phyloP scores from a whole-genome alignment of 768 basidiomycete species.

The Suillus lakei region DNA sequence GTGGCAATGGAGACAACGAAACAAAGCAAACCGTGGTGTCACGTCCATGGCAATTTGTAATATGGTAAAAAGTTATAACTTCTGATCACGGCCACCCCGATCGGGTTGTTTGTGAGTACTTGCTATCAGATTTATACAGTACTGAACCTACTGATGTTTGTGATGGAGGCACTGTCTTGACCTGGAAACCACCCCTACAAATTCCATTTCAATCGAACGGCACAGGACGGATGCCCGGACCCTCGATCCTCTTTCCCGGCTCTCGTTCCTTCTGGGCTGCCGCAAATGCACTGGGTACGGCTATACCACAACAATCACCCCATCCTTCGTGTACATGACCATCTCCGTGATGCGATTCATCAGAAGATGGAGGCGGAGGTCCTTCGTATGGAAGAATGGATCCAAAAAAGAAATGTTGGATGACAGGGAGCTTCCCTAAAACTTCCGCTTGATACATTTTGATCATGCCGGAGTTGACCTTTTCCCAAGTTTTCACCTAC shows the following conservation, averaged over 20 bases:
- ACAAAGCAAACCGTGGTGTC: not conserved
- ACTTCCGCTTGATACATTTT: slow-evolving; percentile 99
- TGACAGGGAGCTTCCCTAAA: slow-evolving; percentile 91
- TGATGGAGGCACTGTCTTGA: not conserved
- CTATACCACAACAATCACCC: slow-evolving; percentile 94
- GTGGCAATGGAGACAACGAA: not conserved
- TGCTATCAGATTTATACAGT: not conserved
- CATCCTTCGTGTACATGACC: slow-evolving; percentile 57
- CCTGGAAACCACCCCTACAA: not conserved
- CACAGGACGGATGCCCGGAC: slow-evolving; percentile 73
- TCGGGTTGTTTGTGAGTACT: not conserved
- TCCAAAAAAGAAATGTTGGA: slow-evolving; percentile 96
- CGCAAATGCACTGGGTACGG: slow-evolving; percentile 81
- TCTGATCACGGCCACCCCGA: not conserved
- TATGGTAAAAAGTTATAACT: not conserved
- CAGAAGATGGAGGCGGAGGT: slow-evolving; percentile 44
- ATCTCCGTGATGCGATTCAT: slow-evolving; percentile 17
- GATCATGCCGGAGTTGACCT: slow-evolving; percentile 94
- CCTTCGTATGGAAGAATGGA: slow-evolving; percentile 75
- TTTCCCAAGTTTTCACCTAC: slow-evolving; percentile 91
- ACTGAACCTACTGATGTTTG: not conserved
- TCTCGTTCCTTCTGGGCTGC: slow-evolving; percentile 56
- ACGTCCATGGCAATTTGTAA: not conserved
- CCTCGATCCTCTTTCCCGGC: slow-evolving; percentile 48
- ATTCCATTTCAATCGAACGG: slow-evolving; percentile 68